Evolutionary conservation across 768 basidiomycete species (phyloP).

Genomic region (Gymnopilus dilepis): DNA sequence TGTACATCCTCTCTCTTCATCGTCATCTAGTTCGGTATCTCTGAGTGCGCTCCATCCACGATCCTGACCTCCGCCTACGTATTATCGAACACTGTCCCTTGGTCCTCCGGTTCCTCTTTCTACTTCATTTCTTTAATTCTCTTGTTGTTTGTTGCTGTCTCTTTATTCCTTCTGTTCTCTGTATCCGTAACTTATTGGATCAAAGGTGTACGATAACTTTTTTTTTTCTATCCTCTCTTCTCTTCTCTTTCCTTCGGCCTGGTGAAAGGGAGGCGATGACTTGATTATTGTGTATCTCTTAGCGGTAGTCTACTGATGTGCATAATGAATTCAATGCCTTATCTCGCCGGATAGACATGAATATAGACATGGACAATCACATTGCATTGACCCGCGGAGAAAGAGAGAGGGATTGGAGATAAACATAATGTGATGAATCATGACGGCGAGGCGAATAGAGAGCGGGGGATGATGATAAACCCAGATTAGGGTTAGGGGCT

Average conservation of each 20-base stretch:
- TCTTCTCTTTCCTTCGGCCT: constrained; percentile 22
- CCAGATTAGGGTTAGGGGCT: constrained; percentile 46
- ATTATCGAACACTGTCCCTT: constrained; percentile 14
- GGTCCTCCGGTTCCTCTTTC: constrained; percentile 13
- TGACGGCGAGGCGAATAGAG: constrained; percentile 13
- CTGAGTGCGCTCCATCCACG: constrained; percentile 17
- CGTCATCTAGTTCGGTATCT: constrained; percentile 25
- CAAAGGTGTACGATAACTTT: constrained; percentile 31
- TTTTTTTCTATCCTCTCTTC: constrained; percentile 27
- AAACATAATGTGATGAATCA: too few relatives aligned
- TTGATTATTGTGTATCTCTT: constrained; percentile 20
- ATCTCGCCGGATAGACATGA: constrained; percentile 15
- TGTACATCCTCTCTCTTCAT: not conserved
- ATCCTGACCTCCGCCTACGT: constrained; percentile 20
- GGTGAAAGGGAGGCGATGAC: constrained; percentile 21
- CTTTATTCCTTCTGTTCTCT: constrained; percentile 26
- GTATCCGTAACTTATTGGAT: constrained; percentile 50
- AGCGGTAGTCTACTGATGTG: constrained; percentile 5
- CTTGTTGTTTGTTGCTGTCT: constrained; percentile 24
- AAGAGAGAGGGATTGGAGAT: not conserved
- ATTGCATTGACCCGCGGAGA: constrained; percentile 3
- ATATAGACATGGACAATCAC: too few relatives aligned
- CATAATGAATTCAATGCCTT: constrained; percentile 17
- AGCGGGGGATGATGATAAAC: constrained; percentile 19
- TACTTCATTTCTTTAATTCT: constrained; percentile 25